Percentiles rank a stretch among this genome's conserved stretches.
Conservation (phyloP, 495 filamentous ascomycete species). For the Baudoinia panamericana region DNA sequence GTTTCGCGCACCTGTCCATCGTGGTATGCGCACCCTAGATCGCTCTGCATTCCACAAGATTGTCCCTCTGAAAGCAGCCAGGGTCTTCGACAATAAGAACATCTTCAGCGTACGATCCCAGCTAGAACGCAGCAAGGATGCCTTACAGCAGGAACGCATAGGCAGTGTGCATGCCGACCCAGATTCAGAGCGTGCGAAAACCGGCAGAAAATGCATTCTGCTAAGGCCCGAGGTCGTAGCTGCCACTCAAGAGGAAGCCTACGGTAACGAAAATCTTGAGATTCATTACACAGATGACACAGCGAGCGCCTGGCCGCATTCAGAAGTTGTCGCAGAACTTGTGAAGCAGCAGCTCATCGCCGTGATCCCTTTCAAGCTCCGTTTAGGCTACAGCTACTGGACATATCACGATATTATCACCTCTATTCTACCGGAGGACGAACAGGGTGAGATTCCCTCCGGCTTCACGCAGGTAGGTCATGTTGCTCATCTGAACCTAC, state of each 20-base stretch:
- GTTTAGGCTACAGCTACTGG: conserved; percentile 77
- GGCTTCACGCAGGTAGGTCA: conserved; percentile 83
- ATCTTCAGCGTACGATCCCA: conserved; percentile 53
- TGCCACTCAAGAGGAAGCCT: conserved; percentile 25
- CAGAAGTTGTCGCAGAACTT: conserved; percentile 48
- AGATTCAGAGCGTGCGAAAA: conserved; percentile 33
- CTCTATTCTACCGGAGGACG: conserved; percentile 57
- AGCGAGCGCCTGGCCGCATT: conserved; percentile 18
- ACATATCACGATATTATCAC: conserved; percentile 68
- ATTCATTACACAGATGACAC: no score
- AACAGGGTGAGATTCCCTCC: conserved; percentile 63
- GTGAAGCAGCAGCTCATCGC: conserved; percentile 50
- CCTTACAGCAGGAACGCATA: conserved; percentile 49
- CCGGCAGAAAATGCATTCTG: conserved; percentile 58
- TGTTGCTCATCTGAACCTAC: conserved; percentile 84
- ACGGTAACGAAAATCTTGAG: background rate
- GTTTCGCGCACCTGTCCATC: conserved; percentile 75
- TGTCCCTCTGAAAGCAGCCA: conserved; percentile 64
- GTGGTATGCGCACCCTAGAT: conserved; percentile 66
- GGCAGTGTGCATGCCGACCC: conserved; percentile 40
- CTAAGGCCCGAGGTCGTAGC: conserved; percentile 54
- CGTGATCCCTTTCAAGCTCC: conserved; percentile 59
- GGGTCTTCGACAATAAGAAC: conserved; percentile 54
- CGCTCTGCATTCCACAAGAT: conserved; percentile 67
- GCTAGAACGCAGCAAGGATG: conserved; percentile 44